Percentiles rank a stretch among this genome's conserved stretches.
Evolutionary conservation across 2,329 filamentous ascomycete species (phyloP).

Genomic region (Aspergillus brunneoviolaceus): DNA sequence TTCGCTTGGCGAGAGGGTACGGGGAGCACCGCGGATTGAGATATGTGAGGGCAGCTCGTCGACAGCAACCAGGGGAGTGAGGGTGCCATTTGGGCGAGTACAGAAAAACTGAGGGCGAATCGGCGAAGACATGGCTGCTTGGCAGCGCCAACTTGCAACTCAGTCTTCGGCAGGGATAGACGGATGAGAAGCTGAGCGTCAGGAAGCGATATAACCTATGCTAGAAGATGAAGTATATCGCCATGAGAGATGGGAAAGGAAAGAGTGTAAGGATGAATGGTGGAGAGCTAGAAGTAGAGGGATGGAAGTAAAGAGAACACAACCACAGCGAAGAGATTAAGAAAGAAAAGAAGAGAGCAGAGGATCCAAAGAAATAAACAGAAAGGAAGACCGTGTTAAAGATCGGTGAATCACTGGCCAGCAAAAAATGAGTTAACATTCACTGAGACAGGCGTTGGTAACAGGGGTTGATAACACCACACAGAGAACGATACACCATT

Average conservation of each 20-base stretch:
- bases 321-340: slow-evolving; percentile 6
- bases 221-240: neutral
- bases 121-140: slow-evolving; percentile 22
- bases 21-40: slow-evolving; percentile 38
- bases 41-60: slow-evolving; percentile 46
- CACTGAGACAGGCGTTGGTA: slow-evolving; percentile 15
- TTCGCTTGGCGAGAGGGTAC: slow-evolving; percentile 35
- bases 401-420: slow-evolving; percentile 5
- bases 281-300: slow-evolving; percentile 13
- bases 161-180: neutral
- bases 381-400: slow-evolving; percentile 10
- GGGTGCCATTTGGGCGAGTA: slow-evolving; percentile 40
- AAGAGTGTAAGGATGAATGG: slow-evolving; percentile 2
- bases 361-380: slow-evolving; percentile 3
- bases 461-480: slow-evolving; percentile 4
- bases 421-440: slow-evolving; percentile 9
- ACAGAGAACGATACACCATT: neutral
- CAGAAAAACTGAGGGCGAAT: slow-evolving; percentile 45
- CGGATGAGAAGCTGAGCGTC: neutral
- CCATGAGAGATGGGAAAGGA: neutral
- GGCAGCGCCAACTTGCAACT: neutral
- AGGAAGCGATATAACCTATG: neutral
- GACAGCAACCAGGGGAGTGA: slow-evolving; percentile 46
- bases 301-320: slow-evolving; percentile 1
- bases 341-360: slow-evolving; percentile 3